Percentiles rank a stretch among this genome's conserved stretches.
phyloP scores from a whole-genome alignment of 768 basidiomycete genomes.

The Amanita phalloides region DNA sequence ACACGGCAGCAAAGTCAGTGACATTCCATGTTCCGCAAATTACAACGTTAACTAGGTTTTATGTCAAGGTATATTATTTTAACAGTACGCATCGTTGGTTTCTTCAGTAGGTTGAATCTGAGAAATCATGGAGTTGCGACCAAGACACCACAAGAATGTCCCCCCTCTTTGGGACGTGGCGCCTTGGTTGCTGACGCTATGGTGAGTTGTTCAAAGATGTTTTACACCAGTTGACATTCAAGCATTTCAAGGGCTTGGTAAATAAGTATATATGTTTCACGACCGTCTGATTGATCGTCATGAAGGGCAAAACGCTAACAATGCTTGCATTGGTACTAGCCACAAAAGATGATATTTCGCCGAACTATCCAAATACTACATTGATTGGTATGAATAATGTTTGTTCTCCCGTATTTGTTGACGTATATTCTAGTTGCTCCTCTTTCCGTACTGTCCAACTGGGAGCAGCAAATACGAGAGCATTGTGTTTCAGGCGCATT shows the following conservation, averaged over 20 bases:
- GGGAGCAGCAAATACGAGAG: constrained; percentile 77
- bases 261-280: constrained; percentile 1
- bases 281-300: constrained; percentile 1
- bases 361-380: constrained; percentile 53
- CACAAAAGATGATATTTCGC: constrained; percentile 54
- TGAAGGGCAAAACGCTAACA: constrained; percentile 82
- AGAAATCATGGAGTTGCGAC: constrained; percentile 50
- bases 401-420: neutral
- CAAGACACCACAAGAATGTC: constrained; percentile 56
- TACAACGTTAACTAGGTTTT: neutral
- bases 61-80: constrained; percentile 49
- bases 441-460: constrained; percentile 78
- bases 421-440: constrained; percentile 47
- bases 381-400: constrained; percentile 52
- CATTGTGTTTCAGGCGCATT: constrained; percentile 49
- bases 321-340: constrained; percentile 76
- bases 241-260: constrained; percentile 30
- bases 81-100: constrained; percentile 36
- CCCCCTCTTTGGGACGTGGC: constrained; percentile 69
- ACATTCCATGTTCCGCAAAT: neutral
- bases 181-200: constrained; percentile 87
- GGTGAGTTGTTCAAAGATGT: constrained; percentile 26
- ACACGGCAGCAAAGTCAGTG: constrained; percentile 39
- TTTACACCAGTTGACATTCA: neutral
- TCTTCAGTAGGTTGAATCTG: neutral